A percentile compares a stretch with the other conserved stretches of the same genome.
Conservation (phyloP, 2,329 filamentous ascomycete species). For the Aspergillus pseudoglaucus region DNA sequence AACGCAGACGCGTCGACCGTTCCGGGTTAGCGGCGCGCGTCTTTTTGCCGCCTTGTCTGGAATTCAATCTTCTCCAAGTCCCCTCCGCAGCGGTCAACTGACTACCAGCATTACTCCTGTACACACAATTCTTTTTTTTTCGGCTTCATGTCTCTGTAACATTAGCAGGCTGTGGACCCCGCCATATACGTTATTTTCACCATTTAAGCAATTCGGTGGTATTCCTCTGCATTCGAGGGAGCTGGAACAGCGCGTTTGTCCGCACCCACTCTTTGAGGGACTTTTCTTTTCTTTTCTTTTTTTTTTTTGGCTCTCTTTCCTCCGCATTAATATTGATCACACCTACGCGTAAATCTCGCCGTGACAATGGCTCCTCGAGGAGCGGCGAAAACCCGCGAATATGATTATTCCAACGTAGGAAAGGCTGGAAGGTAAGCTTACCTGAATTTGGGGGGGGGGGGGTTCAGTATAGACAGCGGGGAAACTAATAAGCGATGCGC, state of each 20-base stretch:
- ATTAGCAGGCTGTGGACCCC: too few species aligned
- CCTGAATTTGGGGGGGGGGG: not conserved
- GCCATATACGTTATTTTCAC: too few species aligned
- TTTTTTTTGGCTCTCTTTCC: not conserved
- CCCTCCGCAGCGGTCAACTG: constrained; percentile 9
- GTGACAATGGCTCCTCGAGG: constrained; percentile 33
- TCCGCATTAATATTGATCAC: not conserved
- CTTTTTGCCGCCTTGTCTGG: constrained; percentile 15
- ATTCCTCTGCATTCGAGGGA: too few species aligned
- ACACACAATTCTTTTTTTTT: too few species aligned
- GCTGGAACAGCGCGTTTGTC: too few species aligned
- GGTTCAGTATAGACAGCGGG: not conserved
- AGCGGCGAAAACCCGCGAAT: constrained; percentile 37
- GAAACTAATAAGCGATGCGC: constrained; percentile 11
- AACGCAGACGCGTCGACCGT: constrained; percentile 28
- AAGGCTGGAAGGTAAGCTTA: constrained; percentile 39
- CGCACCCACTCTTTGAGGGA: too few species aligned
- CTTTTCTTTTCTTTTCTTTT: not conserved
- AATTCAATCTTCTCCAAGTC: constrained; percentile 11
- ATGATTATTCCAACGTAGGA: constrained; percentile 44
- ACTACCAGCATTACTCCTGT: not conserved
- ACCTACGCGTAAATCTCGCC: constrained; percentile 5
- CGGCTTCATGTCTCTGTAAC: too few species aligned
- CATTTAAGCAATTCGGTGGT: too few species aligned
- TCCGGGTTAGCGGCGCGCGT: constrained; percentile 28